Evolutionary conservation across 2,329 filamentous ascomycete species (phyloP), one percentile per base, ranked within the genome.

Genomic region (Aspergillus tubingensis): DNA sequence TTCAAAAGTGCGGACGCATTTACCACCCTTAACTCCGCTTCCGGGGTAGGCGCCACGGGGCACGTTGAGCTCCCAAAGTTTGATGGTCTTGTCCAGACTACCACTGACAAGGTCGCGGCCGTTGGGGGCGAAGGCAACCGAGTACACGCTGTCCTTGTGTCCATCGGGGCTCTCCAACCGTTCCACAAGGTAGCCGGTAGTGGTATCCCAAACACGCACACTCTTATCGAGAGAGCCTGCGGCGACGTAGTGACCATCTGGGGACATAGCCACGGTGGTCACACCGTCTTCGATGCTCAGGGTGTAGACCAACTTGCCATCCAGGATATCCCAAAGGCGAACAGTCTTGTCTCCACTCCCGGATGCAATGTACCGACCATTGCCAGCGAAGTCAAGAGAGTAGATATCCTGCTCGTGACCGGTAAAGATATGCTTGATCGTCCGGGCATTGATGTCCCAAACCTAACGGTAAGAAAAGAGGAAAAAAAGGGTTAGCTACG

Each of bases 331-430:
- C 95, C 95, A 99, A 0, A 99, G 86, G 60, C 94, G 90, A 58
- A 98, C 95, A 15, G 92, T 97, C 68, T 95, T 85, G 71, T 99
- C 95, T 59, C 95, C 95, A 75, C 91, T 96, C 50, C 95, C 95
- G 7, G 95, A 98, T 5, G 94, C 95, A 70, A 99, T 98, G 60
- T 92, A 92, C 57, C 92, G 90, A 39, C 94, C 94, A 69, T 97
- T 96, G 44, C 92, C 89, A 32, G 94, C 91, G 77, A 96, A 99
- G 78, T 98, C 95, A 4, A 98, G 83, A 5, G 91, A 96, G 79
- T 98, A 98, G 65, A 99, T 99, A 68, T 99, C 95, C 78, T 99
- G 94, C 77, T 99, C 95, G 77, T 99, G 95, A 23, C 95, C 95
- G n/a, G 88, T 85, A 79, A 99, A 98, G 41, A 92, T 92, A 74